Percentiles rank a stretch among this genome's conserved stretches.
Evolutionary conservation across 2,329 filamentous ascomycete species (phyloP).

Genomic region (Xylariaceae sp.): DNA sequence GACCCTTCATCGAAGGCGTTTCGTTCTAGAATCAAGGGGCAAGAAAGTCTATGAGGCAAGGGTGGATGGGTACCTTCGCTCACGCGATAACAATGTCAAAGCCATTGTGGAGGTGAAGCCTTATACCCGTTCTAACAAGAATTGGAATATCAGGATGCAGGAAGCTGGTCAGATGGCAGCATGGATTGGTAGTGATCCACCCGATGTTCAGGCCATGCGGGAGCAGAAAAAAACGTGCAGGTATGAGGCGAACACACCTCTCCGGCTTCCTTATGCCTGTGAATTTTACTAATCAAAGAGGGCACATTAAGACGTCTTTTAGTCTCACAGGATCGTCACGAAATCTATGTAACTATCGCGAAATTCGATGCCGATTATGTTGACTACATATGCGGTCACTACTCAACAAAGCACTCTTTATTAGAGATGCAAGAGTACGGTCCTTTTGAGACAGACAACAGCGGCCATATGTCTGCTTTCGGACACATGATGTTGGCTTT

Average conservation of each 20-base stretch:
- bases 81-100: neutral
- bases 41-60: neutral
- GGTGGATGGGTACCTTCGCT: neutral
- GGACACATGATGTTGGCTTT: neutral
- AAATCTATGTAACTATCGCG: neutral
- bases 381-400: neutral
- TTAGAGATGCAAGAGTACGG: too few species aligned
- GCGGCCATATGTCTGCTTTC: neutral
- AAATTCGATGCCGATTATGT: neutral
- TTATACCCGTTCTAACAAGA: neutral
- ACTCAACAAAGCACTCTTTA: too few species aligned
- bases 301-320: neutral
- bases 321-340: neutral
- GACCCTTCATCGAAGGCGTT: neutral
- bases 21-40: neutral
- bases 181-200: neutral
- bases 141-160: neutral
- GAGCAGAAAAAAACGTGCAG: neutral
- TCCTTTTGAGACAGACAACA: neutral
- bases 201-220: neutral
- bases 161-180: neutral
- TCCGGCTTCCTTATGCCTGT: neutral
- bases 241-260: neutral
- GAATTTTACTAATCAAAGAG: neutral
- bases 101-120: conserved; percentile 2